Base-by-base conservation (phyloP, 805 yeast genomes). In the Cyberlindnera nakhonratchasimensis region DNA sequence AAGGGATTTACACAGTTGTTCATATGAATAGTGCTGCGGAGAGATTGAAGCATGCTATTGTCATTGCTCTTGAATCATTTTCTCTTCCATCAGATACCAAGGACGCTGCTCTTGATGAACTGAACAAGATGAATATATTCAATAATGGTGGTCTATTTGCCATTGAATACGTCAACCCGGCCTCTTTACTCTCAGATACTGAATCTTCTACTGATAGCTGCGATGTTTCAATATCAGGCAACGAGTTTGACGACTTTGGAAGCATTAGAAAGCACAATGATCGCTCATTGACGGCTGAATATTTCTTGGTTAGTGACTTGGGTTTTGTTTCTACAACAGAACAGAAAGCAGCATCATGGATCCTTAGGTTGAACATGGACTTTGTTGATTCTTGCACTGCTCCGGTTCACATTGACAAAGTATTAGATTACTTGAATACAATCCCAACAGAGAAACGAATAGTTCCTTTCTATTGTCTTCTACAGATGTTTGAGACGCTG, bases 201-300 rank as follows among this genome's bases (percentile, higher is more conserved):
- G 37, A 30, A 3, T 20, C 29, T 4, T 7, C 19, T 6, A 19
- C 20, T 17, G 37, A 25, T 10, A 23, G 34, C 8, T 9, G 17
- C 3, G 42, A 33, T 6, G 18, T 24, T 3, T 25, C 43, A 2
- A 17, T n/a, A 11, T 16, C 16, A 6, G 33, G 28, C 11, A 46
- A 39, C 29, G 60, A 43, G 4, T 55, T 58, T 39, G 50, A 42
- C 11, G 60, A 46, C 12, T 56, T 58, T 47, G 58, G 52, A 17
- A 33, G 26, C 2, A 47, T 58, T 5, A 40, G 59, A 42, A 54
- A 44, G 19, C 52, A 43, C n/a, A 37, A 37, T 3, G 45, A 46
- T 5, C 12, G 23, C n/a, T 5, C 18, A 2, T 21, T 11, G 12
- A 24, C 9, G 5, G 21, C 41, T 7, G 7, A 23, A 0, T 33